Evolutionary conservation across 306 rosid species (phyloP).

Genomic region (Vicia faba): DNA sequence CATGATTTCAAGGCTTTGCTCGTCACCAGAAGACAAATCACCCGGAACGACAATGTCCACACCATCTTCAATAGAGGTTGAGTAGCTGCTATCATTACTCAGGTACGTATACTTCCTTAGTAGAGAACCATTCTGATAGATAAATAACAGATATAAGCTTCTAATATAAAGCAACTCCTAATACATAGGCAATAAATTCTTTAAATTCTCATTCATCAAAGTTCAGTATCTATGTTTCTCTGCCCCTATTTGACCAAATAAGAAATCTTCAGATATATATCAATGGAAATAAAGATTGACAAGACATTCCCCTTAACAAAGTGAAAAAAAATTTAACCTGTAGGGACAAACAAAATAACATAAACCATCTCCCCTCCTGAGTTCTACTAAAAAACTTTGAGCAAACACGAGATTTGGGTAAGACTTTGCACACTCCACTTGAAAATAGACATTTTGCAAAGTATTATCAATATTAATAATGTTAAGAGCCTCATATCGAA

Average conservation of each 20-base stretch:
- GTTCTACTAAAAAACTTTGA: constrained; percentile 18
- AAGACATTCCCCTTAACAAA: constrained; percentile 18
- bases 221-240: neutral
- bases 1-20: constrained; percentile 45
- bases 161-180: neutral
- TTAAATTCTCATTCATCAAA: constrained; percentile 7
- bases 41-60: constrained; percentile 66
- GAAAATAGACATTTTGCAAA: constrained; percentile 5
- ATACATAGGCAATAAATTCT: neutral
- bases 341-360: neutral
- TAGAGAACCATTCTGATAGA: constrained; percentile 78
- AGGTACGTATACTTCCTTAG: constrained; percentile 77
- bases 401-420: neutral
- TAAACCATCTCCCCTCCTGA: neutral
- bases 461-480: neutral
- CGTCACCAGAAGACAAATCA: constrained; percentile 51
- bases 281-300: constrained; percentile 6
- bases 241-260: neutral
- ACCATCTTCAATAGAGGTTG: constrained; percentile 77
- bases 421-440: neutral
- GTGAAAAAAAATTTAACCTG: neutral
- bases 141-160: constrained; percentile 33
- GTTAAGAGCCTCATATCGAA: too few relatives aligned
- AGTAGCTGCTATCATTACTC: constrained; percentile 91
- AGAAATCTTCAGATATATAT: neutral